These are phyloP conservation scores for Hypoxylon lienhwacheense DNA, from an alignment of 495 filamentous ascomycete genomes.

Conservation along the genomic window DNA sequence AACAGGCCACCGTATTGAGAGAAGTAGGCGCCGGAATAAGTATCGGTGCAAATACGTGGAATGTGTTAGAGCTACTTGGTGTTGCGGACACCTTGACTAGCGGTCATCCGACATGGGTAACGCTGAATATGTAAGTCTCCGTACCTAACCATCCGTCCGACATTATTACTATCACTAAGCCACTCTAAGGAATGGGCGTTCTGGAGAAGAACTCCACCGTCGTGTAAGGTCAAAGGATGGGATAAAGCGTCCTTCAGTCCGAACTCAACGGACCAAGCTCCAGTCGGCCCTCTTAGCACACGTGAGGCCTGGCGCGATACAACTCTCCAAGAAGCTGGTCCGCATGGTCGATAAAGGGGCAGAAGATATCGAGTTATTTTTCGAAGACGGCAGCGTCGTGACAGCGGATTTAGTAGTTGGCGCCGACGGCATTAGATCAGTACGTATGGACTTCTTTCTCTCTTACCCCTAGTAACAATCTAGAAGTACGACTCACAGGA, in stretches of 20 bases:
- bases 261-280: constrained; percentile 46
- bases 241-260: constrained; percentile 26
- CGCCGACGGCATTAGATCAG: constrained; percentile 57
- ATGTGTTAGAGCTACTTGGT: constrained; percentile 50
- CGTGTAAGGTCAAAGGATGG: constrained; percentile 20
- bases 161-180: constrained; percentile 7
- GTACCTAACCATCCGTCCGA: background rate
- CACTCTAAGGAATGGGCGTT: constrained; percentile 38
- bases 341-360: constrained; percentile 35
- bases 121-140: constrained; percentile 35
- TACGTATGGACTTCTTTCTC: constrained; percentile 32
- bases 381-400: constrained; percentile 43
- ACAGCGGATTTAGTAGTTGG: constrained; percentile 54
- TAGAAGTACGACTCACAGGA: background rate
- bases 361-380: constrained; percentile 40
- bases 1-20: constrained; percentile 49
- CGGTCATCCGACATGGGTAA: constrained; percentile 34
- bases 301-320: constrained; percentile 44
- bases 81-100: constrained; percentile 45
- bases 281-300: constrained; percentile 45
- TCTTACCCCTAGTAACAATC: no score
- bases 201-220: constrained; percentile 34
- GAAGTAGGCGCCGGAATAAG: constrained; percentile 56
- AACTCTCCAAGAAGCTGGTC: constrained; percentile 45
- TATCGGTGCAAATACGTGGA: constrained; percentile 48